Percentiles rank a stretch among this genome's conserved stretches.
phyloP scores from a whole-genome alignment of 108 stramenopile species.

The Nitzschia sp. region DNA sequence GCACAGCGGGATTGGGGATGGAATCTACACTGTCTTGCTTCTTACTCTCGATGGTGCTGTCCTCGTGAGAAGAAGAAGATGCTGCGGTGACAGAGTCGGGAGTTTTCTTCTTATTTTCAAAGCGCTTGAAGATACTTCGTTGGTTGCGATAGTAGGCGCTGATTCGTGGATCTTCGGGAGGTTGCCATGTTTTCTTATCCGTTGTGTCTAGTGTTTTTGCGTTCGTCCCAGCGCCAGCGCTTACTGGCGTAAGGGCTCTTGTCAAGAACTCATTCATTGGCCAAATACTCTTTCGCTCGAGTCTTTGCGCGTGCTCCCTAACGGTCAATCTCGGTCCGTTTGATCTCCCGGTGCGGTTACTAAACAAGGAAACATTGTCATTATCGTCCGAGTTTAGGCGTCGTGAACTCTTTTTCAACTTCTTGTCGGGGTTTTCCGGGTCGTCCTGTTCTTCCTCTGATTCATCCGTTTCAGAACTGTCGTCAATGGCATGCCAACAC shows the following conservation, averaged over 20 bases:
- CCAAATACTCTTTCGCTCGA: background rate
- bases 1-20: too few species aligned
- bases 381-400: background rate
- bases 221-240: too few species aligned
- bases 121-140: background rate
- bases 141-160: background rate
- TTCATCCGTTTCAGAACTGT: conserved; percentile 12
- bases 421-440: background rate
- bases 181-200: background rate
- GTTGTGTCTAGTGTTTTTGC: too few species aligned
- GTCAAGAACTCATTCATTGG: conserved; percentile 3
- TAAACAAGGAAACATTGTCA: conserved; percentile 35
- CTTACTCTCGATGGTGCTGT: background rate
- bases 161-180: background rate
- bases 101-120: background rate
- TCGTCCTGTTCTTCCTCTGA: conserved; percentile 10
- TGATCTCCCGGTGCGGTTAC: conserved; percentile 1
- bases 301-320: background rate
- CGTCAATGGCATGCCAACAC: conserved; percentile 20
- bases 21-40: background rate
- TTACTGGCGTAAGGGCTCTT: background rate
- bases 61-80: background rate
- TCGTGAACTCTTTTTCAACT: background rate
- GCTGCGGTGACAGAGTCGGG: too few species aligned
- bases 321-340: background rate